Base-by-base conservation (phyloP, 1,284 basidiomycete species). In the Grifola frondosa region DNA sequence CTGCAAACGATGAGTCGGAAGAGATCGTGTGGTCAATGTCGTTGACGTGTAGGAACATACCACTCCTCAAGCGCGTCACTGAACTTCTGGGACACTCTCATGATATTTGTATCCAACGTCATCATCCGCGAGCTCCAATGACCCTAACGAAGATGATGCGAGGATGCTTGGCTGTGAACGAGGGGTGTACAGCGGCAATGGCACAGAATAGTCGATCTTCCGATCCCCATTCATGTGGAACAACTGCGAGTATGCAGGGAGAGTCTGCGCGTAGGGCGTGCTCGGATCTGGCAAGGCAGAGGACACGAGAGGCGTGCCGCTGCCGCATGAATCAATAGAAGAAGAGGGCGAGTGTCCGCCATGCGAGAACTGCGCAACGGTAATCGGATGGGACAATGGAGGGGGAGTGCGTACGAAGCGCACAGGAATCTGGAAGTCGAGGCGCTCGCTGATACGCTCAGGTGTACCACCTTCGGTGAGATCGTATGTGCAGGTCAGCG, bases 171-270 rank as follows among this genome's bases (percentile, higher is more conserved):
- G n/a, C n/a, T n/a, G n/a, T n/a, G n/a, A n/a, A n/a, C n/a, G 16
- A n/a, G 70, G 70, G 13, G 70, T 67, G 56, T 89, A 89, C 12
- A 76, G 67, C 0, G 87, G 87, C 16, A 88, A 64, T 10, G 81
- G 85, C n/a, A 65, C 63, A 12, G 74, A 77, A 50, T 78, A 74
- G 54, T 89, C 84, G 33, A 85, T 70, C 63, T 79, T 84, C 39
- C 75, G 72, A 44, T 87, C 80, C 15, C 88, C 88, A 53, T 87
- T 84, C 17, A 70, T 57, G 56, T 89, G 67, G 62, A 81, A 91
- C 15, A 91, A 70, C 47, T 88, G 83, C 2, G 83, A 86, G 58
- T 91, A 91, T 4, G 81, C 74, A 3, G 88, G 88, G 12, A 89
- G 75, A 21, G 60, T 63, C 10, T 66, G 65, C 6, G 69, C 54